Conservation (phyloP, 2,329 filamentous ascomycete genomes). For the Claviceps sp. region DNA sequence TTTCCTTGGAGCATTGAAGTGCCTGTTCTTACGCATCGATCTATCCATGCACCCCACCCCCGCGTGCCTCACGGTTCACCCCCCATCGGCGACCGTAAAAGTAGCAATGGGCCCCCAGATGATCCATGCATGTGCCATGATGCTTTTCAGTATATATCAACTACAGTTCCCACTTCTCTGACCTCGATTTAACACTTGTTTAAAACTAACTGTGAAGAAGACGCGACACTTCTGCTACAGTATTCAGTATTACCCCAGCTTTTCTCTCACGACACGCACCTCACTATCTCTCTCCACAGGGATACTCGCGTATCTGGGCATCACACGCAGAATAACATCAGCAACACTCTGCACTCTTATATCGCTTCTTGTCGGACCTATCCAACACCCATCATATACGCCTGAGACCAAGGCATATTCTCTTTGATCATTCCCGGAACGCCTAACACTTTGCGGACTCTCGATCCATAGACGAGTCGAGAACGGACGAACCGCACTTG, state of each 20-base stretch:
- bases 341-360: neutral
- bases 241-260: too few species aligned
- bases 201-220: neutral
- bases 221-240: too few species aligned
- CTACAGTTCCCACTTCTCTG: constrained; percentile 1
- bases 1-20: neutral
- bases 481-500: neutral
- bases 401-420: neutral
- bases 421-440: neutral
- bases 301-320: too few species aligned
- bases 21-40: neutral
- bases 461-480: neutral
- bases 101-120: constrained; percentile 1
- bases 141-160: constrained; percentile 12
- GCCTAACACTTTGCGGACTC: neutral
- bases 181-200: neutral
- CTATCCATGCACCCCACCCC: neutral
- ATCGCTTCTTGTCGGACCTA: neutral
- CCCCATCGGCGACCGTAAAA: neutral
- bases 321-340: too few species aligned
- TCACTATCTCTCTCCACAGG: too few species aligned
- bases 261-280: too few species aligned
- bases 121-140: constrained; percentile 13
- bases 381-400: neutral
- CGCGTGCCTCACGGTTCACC: too few species aligned